Conservation (phyloP, 495 filamentous ascomycete species). For the Penicillium ucsense region DNA sequence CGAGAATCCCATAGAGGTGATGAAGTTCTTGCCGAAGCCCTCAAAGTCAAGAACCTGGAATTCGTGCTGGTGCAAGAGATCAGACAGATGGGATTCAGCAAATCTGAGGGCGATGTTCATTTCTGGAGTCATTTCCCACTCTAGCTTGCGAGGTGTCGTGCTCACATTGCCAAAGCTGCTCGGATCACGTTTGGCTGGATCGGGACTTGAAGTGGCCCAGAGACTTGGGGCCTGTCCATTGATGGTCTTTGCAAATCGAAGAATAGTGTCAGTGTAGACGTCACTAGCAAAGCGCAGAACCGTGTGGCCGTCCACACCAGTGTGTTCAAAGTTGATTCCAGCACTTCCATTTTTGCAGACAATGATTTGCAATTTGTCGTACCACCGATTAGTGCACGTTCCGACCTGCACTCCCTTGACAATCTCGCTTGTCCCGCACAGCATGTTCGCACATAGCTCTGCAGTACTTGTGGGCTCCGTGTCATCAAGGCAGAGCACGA, state of each 20-base stretch:
- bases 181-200: conserved; percentile 89
- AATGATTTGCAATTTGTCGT: conserved; percentile 98
- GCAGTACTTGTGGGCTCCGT: conserved; percentile 71
- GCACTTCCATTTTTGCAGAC: conserved; percentile 98
- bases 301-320: conserved; percentile 94
- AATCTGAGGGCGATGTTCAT: conserved; percentile 86
- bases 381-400: conserved; percentile 97
- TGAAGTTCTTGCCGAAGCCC: conserved; percentile 92
- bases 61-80: conserved; percentile 94
- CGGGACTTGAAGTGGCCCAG: conserved; percentile 85
- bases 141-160: conserved; percentile 89
- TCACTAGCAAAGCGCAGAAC: conserved; percentile 94
- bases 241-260: conserved; percentile 91
- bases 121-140: conserved; percentile 96
- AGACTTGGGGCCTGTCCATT: conserved; percentile 87
- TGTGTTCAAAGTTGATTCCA: conserved; percentile 98
- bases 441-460: conserved; percentile 92
- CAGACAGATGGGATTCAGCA: conserved; percentile 87
- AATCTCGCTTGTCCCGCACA: conserved; percentile 87
- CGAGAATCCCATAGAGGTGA: conserved; percentile 92
- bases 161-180: conserved; percentile 88
- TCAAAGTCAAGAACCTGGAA: conserved; percentile 86
- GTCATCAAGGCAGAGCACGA: conserved; percentile 85
- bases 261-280: conserved; percentile 95
- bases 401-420: conserved; percentile 91